phyloP scores from a whole-genome alignment of 2,329 filamentous ascomycete genomes.

The Phyllosticta capitalensis region DNA sequence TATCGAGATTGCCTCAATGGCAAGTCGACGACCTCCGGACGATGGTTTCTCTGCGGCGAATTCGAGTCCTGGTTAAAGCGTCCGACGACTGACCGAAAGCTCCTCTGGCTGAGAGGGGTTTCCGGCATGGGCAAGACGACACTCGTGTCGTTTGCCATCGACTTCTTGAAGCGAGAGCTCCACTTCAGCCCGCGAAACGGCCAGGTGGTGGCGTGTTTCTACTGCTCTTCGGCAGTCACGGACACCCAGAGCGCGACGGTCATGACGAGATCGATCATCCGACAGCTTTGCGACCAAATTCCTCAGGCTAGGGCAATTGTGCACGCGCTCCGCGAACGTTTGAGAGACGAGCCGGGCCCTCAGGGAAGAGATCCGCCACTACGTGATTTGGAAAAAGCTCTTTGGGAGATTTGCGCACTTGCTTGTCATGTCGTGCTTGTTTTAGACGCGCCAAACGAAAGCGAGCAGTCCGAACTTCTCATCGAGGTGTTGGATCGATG shows the following conservation, averaged over 20 bases:
- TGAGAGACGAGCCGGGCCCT: not conserved
- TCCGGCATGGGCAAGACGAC: not conserved
- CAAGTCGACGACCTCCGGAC: not conserved
- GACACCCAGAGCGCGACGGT: not conserved
- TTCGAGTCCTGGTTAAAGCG: not conserved
- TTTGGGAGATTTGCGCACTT: not conserved
- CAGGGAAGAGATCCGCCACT: too few relatives aligned
- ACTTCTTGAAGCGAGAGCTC: not conserved
- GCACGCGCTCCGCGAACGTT: not conserved
- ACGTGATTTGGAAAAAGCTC: not conserved
- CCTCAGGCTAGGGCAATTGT: not conserved
- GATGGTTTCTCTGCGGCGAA: not conserved
- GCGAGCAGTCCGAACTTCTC: too few relatives aligned
- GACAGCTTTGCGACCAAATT: not conserved
- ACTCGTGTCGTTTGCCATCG: not conserved
- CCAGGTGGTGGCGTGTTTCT: not conserved
- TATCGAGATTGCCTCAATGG: not conserved
- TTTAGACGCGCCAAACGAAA: too few relatives aligned
- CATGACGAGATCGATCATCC: not conserved
- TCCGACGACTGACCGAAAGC: not conserved
- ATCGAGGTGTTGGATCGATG: too few relatives aligned
- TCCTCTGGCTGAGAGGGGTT: not conserved
- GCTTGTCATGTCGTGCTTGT: too few relatives aligned
- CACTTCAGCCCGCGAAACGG: not conserved
- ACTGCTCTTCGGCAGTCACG: not conserved